Conservation (phyloP, 768 basidiomycete genomes). For the Cystofilobasidium ferigula region DNA sequence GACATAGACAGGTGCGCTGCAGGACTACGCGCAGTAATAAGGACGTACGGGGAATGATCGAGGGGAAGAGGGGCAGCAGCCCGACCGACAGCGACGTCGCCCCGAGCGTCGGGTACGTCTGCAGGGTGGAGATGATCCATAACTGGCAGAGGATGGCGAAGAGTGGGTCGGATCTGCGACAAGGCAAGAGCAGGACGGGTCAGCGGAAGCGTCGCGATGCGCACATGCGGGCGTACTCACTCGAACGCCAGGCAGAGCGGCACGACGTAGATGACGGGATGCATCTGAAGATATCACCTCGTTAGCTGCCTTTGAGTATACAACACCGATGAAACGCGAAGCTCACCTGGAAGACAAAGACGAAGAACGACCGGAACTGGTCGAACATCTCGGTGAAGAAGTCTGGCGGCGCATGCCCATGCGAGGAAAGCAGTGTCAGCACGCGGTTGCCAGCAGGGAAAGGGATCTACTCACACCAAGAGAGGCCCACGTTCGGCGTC, state of each 20-base stretch:
- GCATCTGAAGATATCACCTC: conserved; percentile 8
- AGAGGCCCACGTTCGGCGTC: conserved; percentile 71
- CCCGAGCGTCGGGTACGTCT: conserved; percentile 80
- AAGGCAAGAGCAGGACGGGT: background rate
- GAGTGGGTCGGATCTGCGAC: conserved; percentile 55
- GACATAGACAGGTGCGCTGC: too few relatives aligned
- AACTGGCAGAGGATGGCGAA: conserved; percentile 65
- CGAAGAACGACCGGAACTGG: conserved; percentile 88
- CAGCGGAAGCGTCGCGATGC: background rate
- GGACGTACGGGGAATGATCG: conserved; percentile 64
- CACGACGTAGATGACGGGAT: conserved; percentile 17
- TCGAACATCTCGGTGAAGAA: conserved; percentile 99
- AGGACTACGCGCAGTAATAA: background rate
- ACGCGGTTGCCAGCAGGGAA: background rate
- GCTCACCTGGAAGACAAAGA: conserved; percentile 81
- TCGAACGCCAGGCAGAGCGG: conserved; percentile 65
- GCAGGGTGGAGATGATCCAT: conserved; percentile 72
- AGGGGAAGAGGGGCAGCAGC: conserved; percentile 70
- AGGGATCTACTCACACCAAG: conserved; percentile 12
- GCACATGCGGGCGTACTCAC: conserved; percentile 40
- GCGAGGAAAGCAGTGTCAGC: background rate
- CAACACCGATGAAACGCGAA: conserved; percentile 32
- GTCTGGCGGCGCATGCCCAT: conserved; percentile 36
- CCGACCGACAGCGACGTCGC: conserved; percentile 78
- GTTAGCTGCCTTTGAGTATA: background rate